Conservation (phyloP, 768 basidiomycete genomes). For the Phallus indusiatus region DNA sequence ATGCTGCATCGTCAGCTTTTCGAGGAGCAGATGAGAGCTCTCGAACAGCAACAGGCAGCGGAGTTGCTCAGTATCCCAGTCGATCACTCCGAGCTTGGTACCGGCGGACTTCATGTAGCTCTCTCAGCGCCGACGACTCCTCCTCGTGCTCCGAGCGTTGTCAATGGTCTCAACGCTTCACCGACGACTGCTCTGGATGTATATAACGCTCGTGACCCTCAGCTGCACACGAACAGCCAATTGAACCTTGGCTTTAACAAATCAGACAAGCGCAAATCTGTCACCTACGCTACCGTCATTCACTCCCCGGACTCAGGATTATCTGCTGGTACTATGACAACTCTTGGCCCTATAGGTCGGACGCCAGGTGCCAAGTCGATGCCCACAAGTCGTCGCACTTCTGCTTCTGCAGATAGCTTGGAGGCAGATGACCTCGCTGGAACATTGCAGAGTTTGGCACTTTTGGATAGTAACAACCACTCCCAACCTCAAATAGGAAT, state of each 20-base stretch:
- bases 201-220: constrained; percentile 17
- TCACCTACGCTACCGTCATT: constrained; percentile 66
- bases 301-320: constrained; percentile 58
- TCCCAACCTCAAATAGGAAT: constrained; percentile 46
- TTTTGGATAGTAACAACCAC: constrained; percentile 42
- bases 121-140: constrained; percentile 86
- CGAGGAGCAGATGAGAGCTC: constrained; percentile 91
- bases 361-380: constrained; percentile 80
- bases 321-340: constrained; percentile 29
- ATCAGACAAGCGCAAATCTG: constrained; percentile 79
- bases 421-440: constrained; percentile 75
- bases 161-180: constrained; percentile 46
- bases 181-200: constrained; percentile 40
- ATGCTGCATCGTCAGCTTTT: constrained; percentile 79
- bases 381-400: constrained; percentile 85
- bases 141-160: constrained; percentile 64
- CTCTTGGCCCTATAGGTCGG: constrained; percentile 29
- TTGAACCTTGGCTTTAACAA: constrained; percentile 62
- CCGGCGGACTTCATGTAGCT: constrained; percentile 58
- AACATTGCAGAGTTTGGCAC: constrained; percentile 62
- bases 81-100: constrained; percentile 40
- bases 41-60: constrained; percentile 86
- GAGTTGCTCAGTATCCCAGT: constrained; percentile 71
- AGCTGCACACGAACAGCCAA: constrained; percentile 23
- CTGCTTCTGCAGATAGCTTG: constrained; percentile 50